Conservation (phyloP, 495 filamentous ascomycete genomes). For the Penicillium angulare region DNA sequence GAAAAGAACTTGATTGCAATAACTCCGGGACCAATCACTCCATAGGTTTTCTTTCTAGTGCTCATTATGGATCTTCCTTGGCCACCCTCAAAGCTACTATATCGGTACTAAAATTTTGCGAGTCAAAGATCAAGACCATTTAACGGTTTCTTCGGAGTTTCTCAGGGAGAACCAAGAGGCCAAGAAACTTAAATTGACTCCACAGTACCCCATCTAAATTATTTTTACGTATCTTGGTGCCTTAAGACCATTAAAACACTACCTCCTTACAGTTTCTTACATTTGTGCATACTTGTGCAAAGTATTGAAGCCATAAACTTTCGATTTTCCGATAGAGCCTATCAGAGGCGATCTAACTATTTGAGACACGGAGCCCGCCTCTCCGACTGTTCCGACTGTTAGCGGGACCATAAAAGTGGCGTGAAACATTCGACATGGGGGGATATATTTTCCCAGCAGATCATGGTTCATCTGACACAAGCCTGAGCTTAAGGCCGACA, state of each 20-base stretch:
- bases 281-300: background rate
- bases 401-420: constrained; percentile 5
- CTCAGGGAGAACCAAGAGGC: no score
- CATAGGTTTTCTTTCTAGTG: no score
- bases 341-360: background rate
- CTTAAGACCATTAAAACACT: background rate
- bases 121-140: no score
- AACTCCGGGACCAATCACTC: no score
- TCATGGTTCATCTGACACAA: constrained; percentile 12
- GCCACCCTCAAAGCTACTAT: no score
- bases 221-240: no score
- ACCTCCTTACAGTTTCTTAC: background rate
- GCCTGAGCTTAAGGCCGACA: background rate
- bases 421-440: background rate
- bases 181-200: no score
- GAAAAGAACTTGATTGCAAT: no score
- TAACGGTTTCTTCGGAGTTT: no score
- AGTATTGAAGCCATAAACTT: background rate
- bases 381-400: constrained; percentile 1
- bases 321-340: background rate
- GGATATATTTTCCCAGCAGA: background rate
- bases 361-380: background rate
- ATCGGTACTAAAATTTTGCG: no score
- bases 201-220: no score
- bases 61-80: no score